Base-by-base conservation (phyloP, 2,329 filamentous ascomycete genomes). In the Ceratocystis alfenasii region DNA sequence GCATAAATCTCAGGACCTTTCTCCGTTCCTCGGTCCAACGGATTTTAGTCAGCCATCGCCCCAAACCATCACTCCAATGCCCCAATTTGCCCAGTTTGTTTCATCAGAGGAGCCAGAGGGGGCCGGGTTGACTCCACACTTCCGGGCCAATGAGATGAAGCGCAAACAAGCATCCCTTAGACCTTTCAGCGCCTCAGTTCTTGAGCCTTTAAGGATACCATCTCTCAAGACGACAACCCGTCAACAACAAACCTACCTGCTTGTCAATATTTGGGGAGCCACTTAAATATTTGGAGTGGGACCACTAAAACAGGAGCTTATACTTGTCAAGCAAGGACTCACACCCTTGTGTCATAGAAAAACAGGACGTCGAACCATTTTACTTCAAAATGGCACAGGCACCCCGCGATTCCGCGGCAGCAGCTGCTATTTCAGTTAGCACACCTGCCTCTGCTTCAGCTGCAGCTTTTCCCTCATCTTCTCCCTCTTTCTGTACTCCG, bases 351-450 rank as follows among this genome's bases (percentile, higher is more conserved):
- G 55, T 59, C 55, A n/a, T 33, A 36, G 55, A 30, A 59, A 36
- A 25, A 59, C 25, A 15, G 28, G n/a, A 25, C 48, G 20, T 60
- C 20, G 46, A 63, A 53, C 41, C 45, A 30, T 22, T 50, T 66
- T 62, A 30, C 64, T 61, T 68, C 46, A 65, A 68, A 64, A 70
- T 25, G 63, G 59, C 63, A 61, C 63, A 63, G 59, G 25, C 22
- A 41, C 66, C 63, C 66, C 66, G 60, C 66, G 63, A 65, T 68
- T 64, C 66, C 67, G 65, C 67, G 20, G 66, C 65, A 67, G 65
- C 62, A 78, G 76, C 68, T 48, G 45, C 53, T 55, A 33, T 46
- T 63, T 46, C 45, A 20, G 46, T n/a, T 22, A 5, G 41, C 28
- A 41, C 22, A 28, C 28, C 55, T 36, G 55, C 28, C 25, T 60